A percentile compares a stretch with the other conserved stretches of the same genome.
Evolutionary conservation across 441 rosid species (phyloP).

Genomic region (Bocquillonia castaneifolia): DNA sequence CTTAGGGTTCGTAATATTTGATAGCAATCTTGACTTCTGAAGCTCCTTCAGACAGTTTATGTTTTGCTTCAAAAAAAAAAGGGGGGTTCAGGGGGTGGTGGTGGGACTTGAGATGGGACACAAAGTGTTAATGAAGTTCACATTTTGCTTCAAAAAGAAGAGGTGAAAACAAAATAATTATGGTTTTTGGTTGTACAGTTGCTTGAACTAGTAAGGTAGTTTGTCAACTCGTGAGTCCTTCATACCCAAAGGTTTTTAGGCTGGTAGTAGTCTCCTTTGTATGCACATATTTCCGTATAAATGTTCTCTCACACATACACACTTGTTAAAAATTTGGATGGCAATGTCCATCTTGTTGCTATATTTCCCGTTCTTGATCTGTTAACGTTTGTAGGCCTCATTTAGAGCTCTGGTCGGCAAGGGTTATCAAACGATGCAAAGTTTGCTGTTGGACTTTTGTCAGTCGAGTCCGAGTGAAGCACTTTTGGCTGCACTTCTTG

Average conservation of each 20-base stretch:
- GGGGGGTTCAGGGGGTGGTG: too few relatives aligned
- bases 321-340: not conserved
- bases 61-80: too few relatives aligned
- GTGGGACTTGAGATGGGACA: not conserved
- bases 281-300: not conserved
- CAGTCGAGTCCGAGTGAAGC: slow-evolving; percentile 81
- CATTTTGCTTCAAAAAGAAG: not conserved
- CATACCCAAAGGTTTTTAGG: not conserved
- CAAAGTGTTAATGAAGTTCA: not conserved
- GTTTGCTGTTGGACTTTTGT: slow-evolving; percentile 87
- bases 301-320: not conserved
- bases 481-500: slow-evolving; percentile 83
- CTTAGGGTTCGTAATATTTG: not conserved
- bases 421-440: slow-evolving; percentile 93
- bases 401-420: slow-evolving; percentile 95
- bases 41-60: too few relatives aligned
- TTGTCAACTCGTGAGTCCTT: too few relatives aligned
- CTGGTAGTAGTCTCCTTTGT: not conserved
- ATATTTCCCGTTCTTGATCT: slow-evolving; percentile 2
- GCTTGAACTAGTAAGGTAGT: not conserved
- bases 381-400: slow-evolving; percentile 53
- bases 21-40: not conserved
- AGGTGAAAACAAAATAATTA: not conserved
- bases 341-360: not conserved
- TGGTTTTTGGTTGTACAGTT: not conserved